Evolutionary conservation across 176 grass and related monocot species (phyloP), one percentile per base, ranked within the genome.

Genomic region (Guadua angustifolia): DNA sequence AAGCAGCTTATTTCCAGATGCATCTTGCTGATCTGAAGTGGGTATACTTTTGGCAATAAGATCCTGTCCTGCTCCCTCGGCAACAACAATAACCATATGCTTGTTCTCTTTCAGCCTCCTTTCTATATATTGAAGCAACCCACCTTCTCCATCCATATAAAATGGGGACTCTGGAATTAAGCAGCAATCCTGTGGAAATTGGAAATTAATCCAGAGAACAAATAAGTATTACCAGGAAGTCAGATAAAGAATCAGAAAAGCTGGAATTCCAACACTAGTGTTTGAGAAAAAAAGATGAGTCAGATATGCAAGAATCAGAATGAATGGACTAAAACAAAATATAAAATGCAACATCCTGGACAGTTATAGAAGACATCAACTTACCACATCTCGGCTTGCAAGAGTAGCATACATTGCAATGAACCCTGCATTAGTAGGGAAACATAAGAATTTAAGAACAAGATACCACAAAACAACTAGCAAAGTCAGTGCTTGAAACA

Each of bases 371-470:
- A 67, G 42, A 1, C 17, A 71, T 47, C 40, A 51, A 88, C 91
- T 83, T 89, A 98, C 95, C 91, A 98, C 95, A 85, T 98, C 95
- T 82, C 95, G 82, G 43, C 85, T 98, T 49, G 95, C 95, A 45
- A 98, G 91, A 74, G 95, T 98, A 79, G 95, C 95, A 91, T 90
- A 95, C 95, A 98, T 93, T 21, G 95, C 91, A 83, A 98, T 91
- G 79, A 98, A 98, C 24, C 92, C 95, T 98, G 93, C 56, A 80
- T 62, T 16, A 79, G 43, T 83, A 76, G 9, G 64, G 10, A 29
- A 70, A 46, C 7, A 75, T 60, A 59, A 74, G 38, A 77, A 24
- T 80, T 43, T 58, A 74, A 82, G 33, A 64, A 69, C 21, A 58
- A 78, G 26, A 82, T 1, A n/a, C n/a, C 14, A 47, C 39, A 85